phyloP scores from a whole-genome alignment of 2,329 filamentous ascomycete species.

The Sporothrix sp. region DNA sequence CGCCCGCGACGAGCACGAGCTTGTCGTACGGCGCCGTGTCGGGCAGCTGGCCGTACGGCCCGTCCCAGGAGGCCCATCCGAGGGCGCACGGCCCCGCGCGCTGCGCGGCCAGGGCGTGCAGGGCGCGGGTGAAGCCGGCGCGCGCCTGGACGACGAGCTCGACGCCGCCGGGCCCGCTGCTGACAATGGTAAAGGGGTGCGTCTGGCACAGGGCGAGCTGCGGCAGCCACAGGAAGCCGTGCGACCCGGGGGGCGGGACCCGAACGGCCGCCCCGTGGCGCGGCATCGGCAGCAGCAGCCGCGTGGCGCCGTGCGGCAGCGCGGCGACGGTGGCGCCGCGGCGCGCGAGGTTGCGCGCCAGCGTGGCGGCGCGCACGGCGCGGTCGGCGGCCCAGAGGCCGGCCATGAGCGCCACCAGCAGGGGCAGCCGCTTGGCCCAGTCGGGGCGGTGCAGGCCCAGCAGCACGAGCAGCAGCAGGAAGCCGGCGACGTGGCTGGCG shows the following conservation, averaged over 20 bases:
- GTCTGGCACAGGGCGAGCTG: constrained; percentile 41
- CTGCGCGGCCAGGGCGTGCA: constrained; percentile 37
- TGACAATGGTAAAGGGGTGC: constrained; percentile 50
- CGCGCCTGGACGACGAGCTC: constrained; percentile 45
- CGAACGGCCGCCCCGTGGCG: constrained; percentile 21
- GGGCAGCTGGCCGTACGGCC: constrained; percentile 14
- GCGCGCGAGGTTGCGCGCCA: constrained; percentile 22
- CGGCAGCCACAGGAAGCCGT: constrained; percentile 52
- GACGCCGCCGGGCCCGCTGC: constrained; percentile 30
- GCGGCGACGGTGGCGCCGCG: constrained; percentile 33
- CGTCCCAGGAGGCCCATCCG: constrained; percentile 11
- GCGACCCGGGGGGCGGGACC: constrained; percentile 41
- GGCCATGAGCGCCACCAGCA: constrained; percentile 30
- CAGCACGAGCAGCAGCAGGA: constrained; percentile 31
- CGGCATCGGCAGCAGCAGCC: constrained; percentile 36
- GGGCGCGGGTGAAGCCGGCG: constrained; percentile 42
- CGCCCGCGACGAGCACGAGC: constrained; percentile 15
- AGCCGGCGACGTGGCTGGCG: constrained; percentile 33
- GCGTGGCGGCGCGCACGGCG: constrained; percentile 30
- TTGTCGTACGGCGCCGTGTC: constrained; percentile 8
- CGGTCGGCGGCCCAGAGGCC: constrained; percentile 38
- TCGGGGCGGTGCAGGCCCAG: constrained; percentile 35
- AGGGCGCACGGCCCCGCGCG: not conserved
- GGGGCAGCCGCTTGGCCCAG: constrained; percentile 28
- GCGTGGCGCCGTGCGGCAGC: constrained; percentile 35